Conservation (phyloP, 352 stramenopile genomes). For the Globisporangium barbulae region DNA sequence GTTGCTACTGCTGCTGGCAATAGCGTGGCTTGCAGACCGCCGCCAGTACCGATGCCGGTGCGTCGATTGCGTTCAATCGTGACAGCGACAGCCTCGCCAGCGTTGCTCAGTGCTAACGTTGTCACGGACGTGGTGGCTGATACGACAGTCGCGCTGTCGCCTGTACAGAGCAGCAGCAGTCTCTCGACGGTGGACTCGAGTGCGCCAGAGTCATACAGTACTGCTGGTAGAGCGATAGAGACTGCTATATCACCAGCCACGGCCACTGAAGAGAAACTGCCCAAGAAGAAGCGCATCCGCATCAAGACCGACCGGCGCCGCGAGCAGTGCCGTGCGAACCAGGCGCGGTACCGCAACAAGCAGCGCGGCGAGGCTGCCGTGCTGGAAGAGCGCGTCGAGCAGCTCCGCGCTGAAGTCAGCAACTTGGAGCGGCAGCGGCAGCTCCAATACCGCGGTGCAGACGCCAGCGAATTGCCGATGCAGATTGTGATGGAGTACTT, state of each 20-base stretch:
- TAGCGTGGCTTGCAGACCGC: background rate
- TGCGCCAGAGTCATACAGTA: background rate
- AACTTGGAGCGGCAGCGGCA: conserved; percentile 22
- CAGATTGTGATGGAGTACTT: conserved; percentile 23
- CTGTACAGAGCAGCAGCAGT: background rate
- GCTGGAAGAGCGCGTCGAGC: conserved; percentile 28
- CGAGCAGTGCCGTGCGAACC: conserved; percentile 55
- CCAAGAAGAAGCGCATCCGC: conserved; percentile 32
- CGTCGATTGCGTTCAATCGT: background rate
- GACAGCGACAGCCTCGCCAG: background rate
- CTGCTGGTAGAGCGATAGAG: background rate
- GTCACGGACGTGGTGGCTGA: background rate
- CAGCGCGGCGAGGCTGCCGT: conserved; percentile 32
- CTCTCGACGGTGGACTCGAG: background rate
- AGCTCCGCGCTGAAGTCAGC: conserved; percentile 36
- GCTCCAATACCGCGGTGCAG: background rate
- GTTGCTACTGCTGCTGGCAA: background rate
- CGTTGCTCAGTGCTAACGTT: background rate
- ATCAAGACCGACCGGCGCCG: conserved; percentile 44
- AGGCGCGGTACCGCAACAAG: conserved; percentile 54
- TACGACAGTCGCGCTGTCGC: background rate
- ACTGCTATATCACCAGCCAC: background rate
- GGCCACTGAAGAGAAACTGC: background rate
- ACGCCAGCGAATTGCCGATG: conserved; percentile 7
- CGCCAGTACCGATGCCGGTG: background rate